Evolutionary conservation across 108 stramenopile genomes (phyloP), one percentile per base, ranked within the genome.

Genomic region (Fragilaria crotonensis): DNA sequence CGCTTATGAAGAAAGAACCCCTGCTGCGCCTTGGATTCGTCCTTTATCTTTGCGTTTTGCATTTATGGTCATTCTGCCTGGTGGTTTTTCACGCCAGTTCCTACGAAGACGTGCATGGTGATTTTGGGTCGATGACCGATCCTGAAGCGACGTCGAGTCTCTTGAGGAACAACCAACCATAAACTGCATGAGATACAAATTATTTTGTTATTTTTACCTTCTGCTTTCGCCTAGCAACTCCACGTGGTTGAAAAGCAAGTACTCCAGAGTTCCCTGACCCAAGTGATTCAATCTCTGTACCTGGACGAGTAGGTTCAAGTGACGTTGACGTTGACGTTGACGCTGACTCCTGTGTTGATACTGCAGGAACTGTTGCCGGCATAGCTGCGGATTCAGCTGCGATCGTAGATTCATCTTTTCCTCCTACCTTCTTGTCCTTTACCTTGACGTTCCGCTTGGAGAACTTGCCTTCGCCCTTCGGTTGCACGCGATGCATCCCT

Each of bases 41-140:
- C 48, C 44, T 77, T 14, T 93, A 93, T 63, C 62, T 93, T 30
- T 29, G 66, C 18, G 66, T 85, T 25, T 49, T 93, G 41, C 91
- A 93, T 68, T 25, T 83, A 19, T 93, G 87, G 87, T 79, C 85
- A 14, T 87, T 93, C 73, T 86, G 79, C 31, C 51, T 93, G 57
- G 62, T 93, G 25, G 68, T 87, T 7, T 93, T 89, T 45, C 91
- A 93, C 30, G 60, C 30, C 32, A 22, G 26, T 61, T 49, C 48
- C 4, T 49, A 51, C 21, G 60, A 61, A 28, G 32, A 4, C 9
- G 62, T 50, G 5, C 62, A 63, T 30, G 62, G 53, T 18, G 62
- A 63, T 63, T 52, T 63, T 41, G 62, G 62, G 2, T 53, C 62
- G 5, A 21, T 63, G 33, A 51, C 9, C 31, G 54, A 32, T 32